Conservation (phyloP, 805 yeast genomes). For the Saturnispora zaruensis region DNA sequence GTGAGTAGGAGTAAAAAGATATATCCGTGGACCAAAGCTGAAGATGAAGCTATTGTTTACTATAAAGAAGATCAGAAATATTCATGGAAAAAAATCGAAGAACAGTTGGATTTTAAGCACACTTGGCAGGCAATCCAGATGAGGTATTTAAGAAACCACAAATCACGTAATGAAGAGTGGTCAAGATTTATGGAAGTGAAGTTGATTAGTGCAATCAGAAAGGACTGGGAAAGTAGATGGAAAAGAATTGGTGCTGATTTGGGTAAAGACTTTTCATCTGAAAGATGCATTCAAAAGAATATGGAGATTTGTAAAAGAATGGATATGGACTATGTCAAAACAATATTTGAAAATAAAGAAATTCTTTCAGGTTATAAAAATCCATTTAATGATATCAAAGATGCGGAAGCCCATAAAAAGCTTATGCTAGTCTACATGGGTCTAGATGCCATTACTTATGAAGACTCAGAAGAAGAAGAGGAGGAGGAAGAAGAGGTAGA, state of each 20-base stretch:
- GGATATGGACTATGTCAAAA: slow-evolving; percentile 20
- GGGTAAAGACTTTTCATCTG: slow-evolving; percentile 24
- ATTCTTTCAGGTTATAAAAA: slow-evolving; percentile 21
- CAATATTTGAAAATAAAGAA: slow-evolving; percentile 25
- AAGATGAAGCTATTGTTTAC: slow-evolving; percentile 30
- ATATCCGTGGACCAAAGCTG: slow-evolving; percentile 29
- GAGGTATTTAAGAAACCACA: slow-evolving; percentile 36
- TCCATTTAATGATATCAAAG: slow-evolving; percentile 24
- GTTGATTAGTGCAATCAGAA: slow-evolving; percentile 25
- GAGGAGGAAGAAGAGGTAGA: neutral
- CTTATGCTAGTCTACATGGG: slow-evolving; percentile 32
- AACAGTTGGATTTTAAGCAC: slow-evolving; percentile 26
- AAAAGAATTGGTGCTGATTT: slow-evolving; percentile 29
- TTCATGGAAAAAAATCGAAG: slow-evolving; percentile 34
- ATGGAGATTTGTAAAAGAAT: slow-evolving; percentile 27
- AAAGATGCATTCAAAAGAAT: slow-evolving; percentile 26
- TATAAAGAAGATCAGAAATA: slow-evolving; percentile 31
- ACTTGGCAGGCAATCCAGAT: slow-evolving; percentile 41
- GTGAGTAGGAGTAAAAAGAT: slow-evolving; percentile 3
- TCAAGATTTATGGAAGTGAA: slow-evolving; percentile 28
- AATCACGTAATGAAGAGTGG: slow-evolving; percentile 30
- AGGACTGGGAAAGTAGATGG: slow-evolving; percentile 37
- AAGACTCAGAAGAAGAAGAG: slow-evolving; percentile 22
- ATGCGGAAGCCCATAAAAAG: slow-evolving; percentile 27
- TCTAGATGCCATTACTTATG: slow-evolving; percentile 29